Evolutionary conservation across 768 basidiomycete genomes (phyloP).

Genomic region (Chalciporus sphaerocephalus): DNA sequence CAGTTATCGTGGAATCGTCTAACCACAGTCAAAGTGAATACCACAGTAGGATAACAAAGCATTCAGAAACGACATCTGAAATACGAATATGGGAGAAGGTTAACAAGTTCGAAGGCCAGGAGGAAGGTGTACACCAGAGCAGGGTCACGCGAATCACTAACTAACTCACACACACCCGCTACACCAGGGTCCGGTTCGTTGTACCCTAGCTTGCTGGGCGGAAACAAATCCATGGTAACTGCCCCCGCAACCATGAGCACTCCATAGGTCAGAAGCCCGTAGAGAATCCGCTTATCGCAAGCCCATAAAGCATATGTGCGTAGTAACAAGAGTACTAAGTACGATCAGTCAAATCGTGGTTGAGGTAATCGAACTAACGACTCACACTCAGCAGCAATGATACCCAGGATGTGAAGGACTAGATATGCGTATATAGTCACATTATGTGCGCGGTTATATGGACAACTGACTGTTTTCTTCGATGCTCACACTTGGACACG

Average conservation of each 20-base stretch:
- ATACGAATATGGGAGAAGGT: too few relatives aligned
- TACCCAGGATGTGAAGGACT: slow-evolving; percentile 7
- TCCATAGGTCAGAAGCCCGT: neutral
- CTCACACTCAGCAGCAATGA: slow-evolving; percentile 5
- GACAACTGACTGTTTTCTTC: neutral
- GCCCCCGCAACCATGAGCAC: neutral
- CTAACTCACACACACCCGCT: neutral
- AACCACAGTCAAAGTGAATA: neutral
- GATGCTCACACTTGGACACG: neutral
- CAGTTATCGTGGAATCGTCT: neutral
- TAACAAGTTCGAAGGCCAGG: neutral
- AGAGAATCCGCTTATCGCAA: neutral
- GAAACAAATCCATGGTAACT: neutral
- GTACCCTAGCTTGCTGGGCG: neutral
- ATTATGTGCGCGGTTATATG: neutral
- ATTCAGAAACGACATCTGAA: too few relatives aligned
- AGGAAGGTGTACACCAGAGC: neutral
- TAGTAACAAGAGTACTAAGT: neutral
- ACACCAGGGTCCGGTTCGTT: neutral
- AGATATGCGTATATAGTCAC: neutral
- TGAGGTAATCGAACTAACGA: neutral
- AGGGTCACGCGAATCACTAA: neutral
- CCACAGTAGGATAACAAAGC: too few relatives aligned
- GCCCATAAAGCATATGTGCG: neutral
- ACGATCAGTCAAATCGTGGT: neutral